Percentiles rank a stretch among this genome's conserved stretches.
phyloP scores from a whole-genome alignment of 2,329 filamentous ascomycete species.

The Fusarium piperis region DNA sequence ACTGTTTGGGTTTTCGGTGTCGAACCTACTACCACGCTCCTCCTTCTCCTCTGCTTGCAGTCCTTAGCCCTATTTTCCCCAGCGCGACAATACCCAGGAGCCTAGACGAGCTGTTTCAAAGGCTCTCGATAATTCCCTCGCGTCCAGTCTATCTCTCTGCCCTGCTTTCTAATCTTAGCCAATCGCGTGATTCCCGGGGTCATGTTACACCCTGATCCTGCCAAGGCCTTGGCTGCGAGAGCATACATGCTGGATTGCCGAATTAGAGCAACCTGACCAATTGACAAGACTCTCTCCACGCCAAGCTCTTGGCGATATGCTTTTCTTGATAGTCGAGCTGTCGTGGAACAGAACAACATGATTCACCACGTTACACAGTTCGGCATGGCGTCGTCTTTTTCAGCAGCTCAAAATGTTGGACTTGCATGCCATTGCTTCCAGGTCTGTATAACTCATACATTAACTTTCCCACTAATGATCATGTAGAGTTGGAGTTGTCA shows the following conservation, averaged over 20 bases:
- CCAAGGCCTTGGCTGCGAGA: conserved; percentile 18
- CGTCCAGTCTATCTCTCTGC: no score
- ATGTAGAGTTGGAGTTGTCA: conserved; percentile 19
- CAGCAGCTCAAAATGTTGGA: background rate
- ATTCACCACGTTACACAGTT: background rate
- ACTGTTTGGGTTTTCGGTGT: background rate
- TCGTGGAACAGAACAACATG: background rate
- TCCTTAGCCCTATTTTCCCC: background rate
- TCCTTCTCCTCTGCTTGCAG: background rate
- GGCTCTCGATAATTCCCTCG: background rate
- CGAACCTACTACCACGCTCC: background rate
- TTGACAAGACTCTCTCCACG: background rate
- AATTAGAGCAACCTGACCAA: background rate
- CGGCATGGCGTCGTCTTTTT: background rate
- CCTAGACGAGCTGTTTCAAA: background rate
- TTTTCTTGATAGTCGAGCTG: background rate
- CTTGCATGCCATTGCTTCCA: background rate
- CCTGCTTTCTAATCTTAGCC: background rate
- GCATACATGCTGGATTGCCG: background rate
- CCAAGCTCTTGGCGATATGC: background rate
- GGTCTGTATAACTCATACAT: background rate
- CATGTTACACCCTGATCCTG: background rate
- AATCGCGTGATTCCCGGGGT: background rate
- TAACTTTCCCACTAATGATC: background rate
- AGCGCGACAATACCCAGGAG: background rate